Base-by-base conservation (phyloP, 495 filamentous ascomycete genomes). In the Talaromyces borbonicus region DNA sequence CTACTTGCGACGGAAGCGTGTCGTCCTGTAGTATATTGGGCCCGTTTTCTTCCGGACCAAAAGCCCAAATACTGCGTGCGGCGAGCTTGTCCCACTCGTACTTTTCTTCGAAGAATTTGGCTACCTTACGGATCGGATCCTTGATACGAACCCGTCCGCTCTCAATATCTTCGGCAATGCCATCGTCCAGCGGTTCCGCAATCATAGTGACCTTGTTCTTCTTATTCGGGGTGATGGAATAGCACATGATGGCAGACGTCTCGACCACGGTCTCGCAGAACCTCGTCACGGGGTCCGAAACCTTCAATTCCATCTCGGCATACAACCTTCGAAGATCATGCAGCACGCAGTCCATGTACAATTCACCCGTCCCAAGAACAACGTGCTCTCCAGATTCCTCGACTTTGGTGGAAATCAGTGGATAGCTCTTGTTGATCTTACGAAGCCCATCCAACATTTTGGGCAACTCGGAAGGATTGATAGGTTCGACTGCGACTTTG, bases 191-290 rank as follows among this genome's bases (percentile, higher is more conserved):
- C 12, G 90, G 89, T 55, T 97, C 92, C 19, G 93, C 92, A 36
- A 95, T 83, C 87, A 97, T 95, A 38, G 92, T 98, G 59, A 98
- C 85, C 63, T 95, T 96, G 67, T 97, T 98, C 67, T 95, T 95
- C 60, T 98, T 97, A 65, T 98, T 98, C 5, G 92, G 92, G 3
- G 92, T 98, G 52, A 94, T 77, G 8, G 92, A 90, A 62, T 95
- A 97, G 61, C 92, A 97, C 71, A 96, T 96, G 48, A 94, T 95
- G 22, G 90, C 89, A 15, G 87, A 94, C 41, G 88, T 93, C 59
- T 97, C 93, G 40, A 93, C 88, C n/a, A 95, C 88, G 2, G 92
- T 98, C 67, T 98, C 92, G 63, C 87, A 93, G 72, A 98, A 98
- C 23, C 92, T 79, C 19, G 93, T 96, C 15, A 97, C 93, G 4